Evolutionary conservation across 805 yeast genomes (phyloP).

Genomic region (Vanderwaltozyma polyspora): DNA sequence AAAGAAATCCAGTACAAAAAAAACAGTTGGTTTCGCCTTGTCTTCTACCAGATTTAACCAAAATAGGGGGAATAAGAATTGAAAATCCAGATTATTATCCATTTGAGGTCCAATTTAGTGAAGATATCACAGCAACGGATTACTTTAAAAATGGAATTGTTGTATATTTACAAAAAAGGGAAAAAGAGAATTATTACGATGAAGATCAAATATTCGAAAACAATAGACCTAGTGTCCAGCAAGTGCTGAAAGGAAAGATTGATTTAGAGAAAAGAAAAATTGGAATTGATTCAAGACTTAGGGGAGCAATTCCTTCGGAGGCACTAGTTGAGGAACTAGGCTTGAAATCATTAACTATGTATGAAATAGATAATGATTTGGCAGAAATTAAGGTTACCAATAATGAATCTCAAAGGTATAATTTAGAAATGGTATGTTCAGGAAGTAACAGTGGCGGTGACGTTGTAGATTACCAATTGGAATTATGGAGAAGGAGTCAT

Average conservation of each 20-base stretch:
- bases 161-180: conserved; percentile 16
- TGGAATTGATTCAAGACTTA: background rate
- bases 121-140: conserved; percentile 14
- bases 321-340: background rate
- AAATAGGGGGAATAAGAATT: conserved; percentile 39
- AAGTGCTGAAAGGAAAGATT: background rate
- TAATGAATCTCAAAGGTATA: conserved; percentile 6
- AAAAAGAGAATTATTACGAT: background rate
- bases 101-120: conserved; percentile 31
- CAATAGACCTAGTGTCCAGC: background rate
- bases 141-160: conserved; percentile 23
- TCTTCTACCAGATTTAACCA: conserved; percentile 48
- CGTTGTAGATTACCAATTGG: conserved; percentile 16
- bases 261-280: too few species aligned
- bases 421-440: conserved; percentile 17
- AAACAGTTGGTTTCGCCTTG: conserved; percentile 45
- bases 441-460: conserved; percentile 15
- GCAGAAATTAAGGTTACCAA: background rate
- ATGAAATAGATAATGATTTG: conserved; percentile 7
- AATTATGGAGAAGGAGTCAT: conserved; percentile 18
- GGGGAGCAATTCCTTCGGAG: background rate
- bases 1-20: conserved; percentile 26
- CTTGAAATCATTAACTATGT: conserved; percentile 8
- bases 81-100: conserved; percentile 41
- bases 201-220: background rate